Conservation (phyloP, 2,329 filamentous ascomycete genomes). For the Fusarium torulosum region DNA sequence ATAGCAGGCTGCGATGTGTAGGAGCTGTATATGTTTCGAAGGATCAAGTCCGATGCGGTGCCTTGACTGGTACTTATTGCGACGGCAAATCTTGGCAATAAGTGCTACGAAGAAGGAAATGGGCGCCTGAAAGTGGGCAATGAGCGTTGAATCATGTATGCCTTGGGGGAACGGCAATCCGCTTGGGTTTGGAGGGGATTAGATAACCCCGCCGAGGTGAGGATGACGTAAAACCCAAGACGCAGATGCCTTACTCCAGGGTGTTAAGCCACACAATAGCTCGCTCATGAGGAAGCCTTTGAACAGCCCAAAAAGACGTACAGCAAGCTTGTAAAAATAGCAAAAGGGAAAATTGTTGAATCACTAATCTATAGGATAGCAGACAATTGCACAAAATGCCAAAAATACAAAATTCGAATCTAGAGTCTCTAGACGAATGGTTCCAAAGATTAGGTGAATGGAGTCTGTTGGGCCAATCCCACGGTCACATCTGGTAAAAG, state of each 20-base stretch:
- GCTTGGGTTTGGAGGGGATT: conserved; percentile 39
- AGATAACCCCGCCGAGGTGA: conserved; percentile 29
- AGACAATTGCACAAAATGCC: neutral
- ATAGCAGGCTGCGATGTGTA: neutral
- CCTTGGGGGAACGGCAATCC: conserved; percentile 11
- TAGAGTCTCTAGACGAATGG: conserved; percentile 54
- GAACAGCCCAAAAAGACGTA: neutral
- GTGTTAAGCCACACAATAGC: neutral
- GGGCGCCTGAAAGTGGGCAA: conserved; percentile 39
- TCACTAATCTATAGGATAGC: rapidly evolving
- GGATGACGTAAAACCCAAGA: conserved; percentile 40
- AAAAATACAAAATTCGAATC: conserved; percentile 58
- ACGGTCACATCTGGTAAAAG: conserved; percentile 86
- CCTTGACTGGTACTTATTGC: conserved; percentile 11
- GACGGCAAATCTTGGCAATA: conserved; percentile 27
- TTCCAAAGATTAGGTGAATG: conserved; percentile 66
- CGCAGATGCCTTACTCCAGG: conserved; percentile 14
- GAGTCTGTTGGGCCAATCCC: conserved; percentile 67
- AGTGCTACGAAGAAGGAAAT: conserved; percentile 23
- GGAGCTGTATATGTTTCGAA: conserved; percentile 10
- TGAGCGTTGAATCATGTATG: conserved; percentile 36
- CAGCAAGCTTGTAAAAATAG: neutral
- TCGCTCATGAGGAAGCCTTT: neutral
- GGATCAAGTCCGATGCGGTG: conserved; percentile 8
- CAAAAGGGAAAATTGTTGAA: neutral